A percentile compares a stretch with the other conserved stretches of the same genome.
Evolutionary conservation across 495 filamentous ascomycete species (phyloP).

Genomic region (Polyplosphaeria fusca): DNA sequence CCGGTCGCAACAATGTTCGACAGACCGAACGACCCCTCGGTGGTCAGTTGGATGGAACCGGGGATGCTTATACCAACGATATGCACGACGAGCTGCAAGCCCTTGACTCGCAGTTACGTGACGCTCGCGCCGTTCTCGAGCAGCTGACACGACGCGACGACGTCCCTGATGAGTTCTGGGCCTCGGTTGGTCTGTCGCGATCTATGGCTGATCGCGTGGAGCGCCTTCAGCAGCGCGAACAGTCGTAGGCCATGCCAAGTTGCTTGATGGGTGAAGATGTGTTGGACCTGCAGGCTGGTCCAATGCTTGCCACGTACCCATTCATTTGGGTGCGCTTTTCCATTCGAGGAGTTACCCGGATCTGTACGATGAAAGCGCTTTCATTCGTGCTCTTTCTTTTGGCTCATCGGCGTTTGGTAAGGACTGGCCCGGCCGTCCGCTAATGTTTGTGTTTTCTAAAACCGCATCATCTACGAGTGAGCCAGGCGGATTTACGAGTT

Average conservation of each 20-base stretch:
- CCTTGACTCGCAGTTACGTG: slow-evolving; percentile 49
- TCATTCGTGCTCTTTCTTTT: background rate
- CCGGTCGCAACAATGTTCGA: background rate
- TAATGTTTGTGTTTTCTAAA: background rate
- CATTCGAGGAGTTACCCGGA: background rate
- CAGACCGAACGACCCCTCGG: background rate
- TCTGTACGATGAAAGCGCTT: slow-evolving; percentile 17
- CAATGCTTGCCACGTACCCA: too few relatives aligned
- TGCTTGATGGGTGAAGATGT: slow-evolving; percentile 3
- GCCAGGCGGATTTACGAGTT: too few relatives aligned
- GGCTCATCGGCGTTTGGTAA: too few relatives aligned
- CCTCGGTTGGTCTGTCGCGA: slow-evolving; percentile 60
- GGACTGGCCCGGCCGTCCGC: background rate
- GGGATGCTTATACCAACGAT: background rate
- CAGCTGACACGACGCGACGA: slow-evolving; percentile 63
- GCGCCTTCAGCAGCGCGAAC: slow-evolving; percentile 16
- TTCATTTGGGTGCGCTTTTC: background rate
- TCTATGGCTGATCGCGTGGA: slow-evolving; percentile 17
- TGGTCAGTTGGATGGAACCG: background rate
- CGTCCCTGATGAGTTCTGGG: slow-evolving; percentile 77
- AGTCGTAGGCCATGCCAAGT: too few relatives aligned
- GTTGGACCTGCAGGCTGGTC: slow-evolving; percentile 22
- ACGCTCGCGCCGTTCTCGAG: slow-evolving; percentile 66
- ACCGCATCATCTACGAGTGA: too few relatives aligned
- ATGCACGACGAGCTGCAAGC: slow-evolving; percentile 4